These are phyloP conservation scores for Roridomyces roridus DNA, from an alignment of 768 basidiomycete genomes.

Conservation along the genomic window DNA sequence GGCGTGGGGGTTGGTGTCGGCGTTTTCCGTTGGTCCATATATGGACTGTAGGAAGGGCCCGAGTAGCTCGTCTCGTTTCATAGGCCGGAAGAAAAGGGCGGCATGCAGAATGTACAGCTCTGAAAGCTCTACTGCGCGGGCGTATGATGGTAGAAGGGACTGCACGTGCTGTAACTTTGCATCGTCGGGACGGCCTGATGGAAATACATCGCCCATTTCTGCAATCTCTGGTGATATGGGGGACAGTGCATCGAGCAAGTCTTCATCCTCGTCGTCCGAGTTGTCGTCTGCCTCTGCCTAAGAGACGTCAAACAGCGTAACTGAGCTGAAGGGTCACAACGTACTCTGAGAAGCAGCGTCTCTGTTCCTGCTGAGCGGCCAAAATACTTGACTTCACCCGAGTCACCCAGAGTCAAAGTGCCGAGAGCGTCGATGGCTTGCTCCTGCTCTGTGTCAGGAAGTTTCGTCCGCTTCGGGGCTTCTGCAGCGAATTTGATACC, in stretches of 20 bases:
- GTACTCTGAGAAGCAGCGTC: conserved; percentile 37
- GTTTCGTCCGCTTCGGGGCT: conserved; percentile 38
- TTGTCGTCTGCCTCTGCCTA: conserved; percentile 32
- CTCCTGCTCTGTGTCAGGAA: conserved; percentile 38
- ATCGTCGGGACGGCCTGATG: conserved; percentile 37
- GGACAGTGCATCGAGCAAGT: neutral
- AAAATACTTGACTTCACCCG: conserved; percentile 68
- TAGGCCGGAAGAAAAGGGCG: conserved; percentile 55
- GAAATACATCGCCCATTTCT: conserved; percentile 47
- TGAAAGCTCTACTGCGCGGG: conserved; percentile 46
- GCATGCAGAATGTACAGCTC: conserved; percentile 53
- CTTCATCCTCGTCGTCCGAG: conserved; percentile 25
- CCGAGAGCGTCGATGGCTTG: conserved; percentile 63
- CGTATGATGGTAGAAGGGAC: conserved; percentile 49
- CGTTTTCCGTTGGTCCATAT: conserved; percentile 31
- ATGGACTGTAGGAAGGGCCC: conserved; percentile 45
- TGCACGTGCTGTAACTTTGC: conserved; percentile 41
- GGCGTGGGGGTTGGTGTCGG: conserved; percentile 47
- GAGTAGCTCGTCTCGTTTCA: conserved; percentile 54
- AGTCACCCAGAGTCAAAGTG: conserved; percentile 64
- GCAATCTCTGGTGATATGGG: conserved; percentile 40
- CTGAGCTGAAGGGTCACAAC: neutral
- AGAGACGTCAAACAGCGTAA: neutral
- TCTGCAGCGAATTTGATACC: conserved; percentile 65
- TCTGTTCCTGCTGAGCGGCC: conserved; percentile 72